phyloP scores from a whole-genome alignment of 148 eudicot species.

The Rhododendron vialii region DNA sequence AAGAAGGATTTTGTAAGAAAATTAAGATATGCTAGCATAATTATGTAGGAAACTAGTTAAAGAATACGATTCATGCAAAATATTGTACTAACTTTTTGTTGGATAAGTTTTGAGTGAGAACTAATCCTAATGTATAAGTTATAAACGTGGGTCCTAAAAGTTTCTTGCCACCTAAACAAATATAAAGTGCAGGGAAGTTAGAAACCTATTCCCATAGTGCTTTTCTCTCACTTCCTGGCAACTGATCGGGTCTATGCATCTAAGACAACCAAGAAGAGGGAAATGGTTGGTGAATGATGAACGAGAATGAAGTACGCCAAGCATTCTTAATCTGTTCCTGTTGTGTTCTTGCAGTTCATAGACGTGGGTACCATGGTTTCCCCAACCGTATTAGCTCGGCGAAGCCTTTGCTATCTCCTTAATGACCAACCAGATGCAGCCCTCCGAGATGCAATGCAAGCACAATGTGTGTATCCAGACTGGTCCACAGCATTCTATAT shows the following conservation, averaged over 20 bases:
- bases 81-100: neutral
- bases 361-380: constrained; percentile 89
- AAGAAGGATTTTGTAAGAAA: neutral
- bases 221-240: neutral
- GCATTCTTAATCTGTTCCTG: neutral
- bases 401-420: constrained; percentile 75
- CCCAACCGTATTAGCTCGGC: constrained; percentile 77
- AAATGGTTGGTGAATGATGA: neutral
- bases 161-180: neutral
- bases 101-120: neutral
- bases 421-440: constrained; percentile 90
- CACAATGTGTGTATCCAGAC: constrained; percentile 78
- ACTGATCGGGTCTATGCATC: neutral
- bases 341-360: constrained; percentile 51
- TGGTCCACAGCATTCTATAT: constrained; percentile 93
- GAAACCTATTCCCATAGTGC: neutral
- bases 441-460: constrained; percentile 90
- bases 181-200: neutral
- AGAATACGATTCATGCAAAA: neutral
- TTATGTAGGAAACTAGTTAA: neutral
- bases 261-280: neutral
- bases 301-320: neutral
- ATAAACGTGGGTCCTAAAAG: neutral
- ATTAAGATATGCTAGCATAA: neutral
- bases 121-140: neutral